These are phyloP conservation scores for Pseudonitzschia multistriata DNA, from an alignment of 108 stramenopile species.

Conservation along the genomic window DNA sequence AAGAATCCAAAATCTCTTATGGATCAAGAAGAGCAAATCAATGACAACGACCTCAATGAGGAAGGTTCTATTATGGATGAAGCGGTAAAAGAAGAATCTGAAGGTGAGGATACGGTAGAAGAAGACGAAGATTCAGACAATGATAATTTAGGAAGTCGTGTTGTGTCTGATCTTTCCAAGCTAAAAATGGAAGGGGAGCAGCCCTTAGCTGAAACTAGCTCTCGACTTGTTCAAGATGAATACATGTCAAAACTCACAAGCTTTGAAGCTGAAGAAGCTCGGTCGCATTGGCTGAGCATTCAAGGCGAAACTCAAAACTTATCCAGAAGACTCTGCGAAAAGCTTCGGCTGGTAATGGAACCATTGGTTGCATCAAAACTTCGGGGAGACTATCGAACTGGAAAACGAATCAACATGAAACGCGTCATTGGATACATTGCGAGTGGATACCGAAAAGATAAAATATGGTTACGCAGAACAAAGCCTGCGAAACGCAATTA, in stretches of 20 bases:
- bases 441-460: conserved; percentile 96
- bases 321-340: conserved; percentile 94
- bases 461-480: conserved; percentile 98
- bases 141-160: conserved; percentile 21
- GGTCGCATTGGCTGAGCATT: conserved; percentile 65
- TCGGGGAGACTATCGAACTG: conserved; percentile 96
- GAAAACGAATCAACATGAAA: conserved; percentile 99
- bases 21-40: conserved; percentile 4
- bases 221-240: conserved; percentile 40
- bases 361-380: conserved; percentile 95
- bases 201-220: neutral
- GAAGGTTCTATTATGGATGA: conserved; percentile 18
- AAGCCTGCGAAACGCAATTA: conserved; percentile 98
- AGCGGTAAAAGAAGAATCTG: conserved; percentile 35
- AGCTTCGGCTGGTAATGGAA: conserved; percentile 94
- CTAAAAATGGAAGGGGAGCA: conserved; percentile 32
- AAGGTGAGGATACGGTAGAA: conserved; percentile 37
- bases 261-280: conserved; percentile 47
- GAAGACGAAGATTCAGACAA: conserved; percentile 30
- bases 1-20: conserved; percentile 12
- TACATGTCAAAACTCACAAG: conserved; percentile 39
- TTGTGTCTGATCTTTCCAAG: conserved; percentile 47
- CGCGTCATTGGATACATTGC: conserved; percentile 99
- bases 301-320: conserved; percentile 75
- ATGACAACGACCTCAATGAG: conserved; percentile 17